Evolutionary conservation across 208 protist species (phyloP), one percentile per base, ranked within the genome.

Genomic region (Polymyxa betae): DNA sequence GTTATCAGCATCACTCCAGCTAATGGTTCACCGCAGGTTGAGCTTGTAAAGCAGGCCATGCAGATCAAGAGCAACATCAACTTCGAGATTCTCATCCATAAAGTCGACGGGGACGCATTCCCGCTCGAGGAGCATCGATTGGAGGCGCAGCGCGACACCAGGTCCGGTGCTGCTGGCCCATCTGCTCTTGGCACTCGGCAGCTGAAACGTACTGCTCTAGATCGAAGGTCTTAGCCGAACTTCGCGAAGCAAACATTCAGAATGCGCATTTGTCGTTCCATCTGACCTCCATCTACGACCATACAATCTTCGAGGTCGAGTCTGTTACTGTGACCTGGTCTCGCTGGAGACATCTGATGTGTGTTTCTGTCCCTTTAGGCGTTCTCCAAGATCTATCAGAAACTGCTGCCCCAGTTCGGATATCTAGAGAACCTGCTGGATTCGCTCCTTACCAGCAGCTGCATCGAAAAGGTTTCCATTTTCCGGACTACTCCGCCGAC

Each of bases 241-340:
- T 66, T 66, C 54, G 54, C 54, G 54, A 66, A 29, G 54, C 54
- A 16, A 66, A 66, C 29, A 66, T 66, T 29, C 54, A 66, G 54
- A 66, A 66, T 29, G 54, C 29, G 20, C 54, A 66, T 29, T 32
- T 66, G 20, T 66, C 54, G 20, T 66, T 32, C 54, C 54, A 66
- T 66, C 29, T 66, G 54, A 66, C 54, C 54, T 66, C 54, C 54
- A 66, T 66, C 54, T 66, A 66, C 54, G 54, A 66, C 54, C 54
- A 66, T 29, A 66, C 54, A 16, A 66, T 66, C 29, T 66, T 66
- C 54, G 54, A 66, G 54, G 54, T 66, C 16, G 20, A 66, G 54
- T n/a, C n/a, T n/a, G n/a, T n/a, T n/a, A n/a, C n/a, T n/a, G n/a
- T 29, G 54, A 29, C 54, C 16, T 66, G 20, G 54, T 66, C n/a